Evolutionary conservation across 768 basidiomycete species (phyloP).

Genomic region (Rhodotorula babjevae): DNA sequence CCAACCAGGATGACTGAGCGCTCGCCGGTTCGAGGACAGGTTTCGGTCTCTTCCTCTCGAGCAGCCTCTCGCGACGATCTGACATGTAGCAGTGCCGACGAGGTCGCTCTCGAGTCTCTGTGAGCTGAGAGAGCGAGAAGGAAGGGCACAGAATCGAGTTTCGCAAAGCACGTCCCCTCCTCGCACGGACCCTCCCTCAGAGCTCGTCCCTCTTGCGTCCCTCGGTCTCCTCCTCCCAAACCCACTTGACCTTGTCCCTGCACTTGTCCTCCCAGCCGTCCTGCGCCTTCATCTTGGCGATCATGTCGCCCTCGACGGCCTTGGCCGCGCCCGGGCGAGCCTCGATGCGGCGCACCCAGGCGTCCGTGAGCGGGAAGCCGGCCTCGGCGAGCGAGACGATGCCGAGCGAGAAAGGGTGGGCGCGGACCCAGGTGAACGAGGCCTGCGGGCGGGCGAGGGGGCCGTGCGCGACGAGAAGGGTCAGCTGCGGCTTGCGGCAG

Average conservation of each 20-base stretch:
- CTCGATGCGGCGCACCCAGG: conserved; percentile 20
- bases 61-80: background rate
- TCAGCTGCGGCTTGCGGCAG: no score
- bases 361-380: conserved; percentile 7
- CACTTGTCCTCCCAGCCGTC: conserved; percentile 23
- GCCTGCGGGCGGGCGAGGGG: background rate
- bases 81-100: background rate
- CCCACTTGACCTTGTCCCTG: conserved; percentile 23
- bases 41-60: background rate
- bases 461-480: background rate
- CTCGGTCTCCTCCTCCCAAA: background rate
- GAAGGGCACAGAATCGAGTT: no score
- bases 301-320: conserved; percentile 14
- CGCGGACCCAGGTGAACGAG: conserved; percentile 28
- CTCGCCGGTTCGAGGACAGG: no score
- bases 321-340: conserved; percentile 18
- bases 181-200: background rate
- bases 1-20: conserved; percentile 43
- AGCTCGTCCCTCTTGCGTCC: conserved; percentile 20
- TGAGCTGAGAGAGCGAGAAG: no score
- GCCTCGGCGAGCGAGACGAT: conserved; percentile 12
- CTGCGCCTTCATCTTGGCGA: conserved; percentile 19
- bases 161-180: no score
- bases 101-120: no score
- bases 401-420: conserved; percentile 17